Conservation (phyloP, 257 asterid species). For the Solanum pinnatisectum region DNA sequence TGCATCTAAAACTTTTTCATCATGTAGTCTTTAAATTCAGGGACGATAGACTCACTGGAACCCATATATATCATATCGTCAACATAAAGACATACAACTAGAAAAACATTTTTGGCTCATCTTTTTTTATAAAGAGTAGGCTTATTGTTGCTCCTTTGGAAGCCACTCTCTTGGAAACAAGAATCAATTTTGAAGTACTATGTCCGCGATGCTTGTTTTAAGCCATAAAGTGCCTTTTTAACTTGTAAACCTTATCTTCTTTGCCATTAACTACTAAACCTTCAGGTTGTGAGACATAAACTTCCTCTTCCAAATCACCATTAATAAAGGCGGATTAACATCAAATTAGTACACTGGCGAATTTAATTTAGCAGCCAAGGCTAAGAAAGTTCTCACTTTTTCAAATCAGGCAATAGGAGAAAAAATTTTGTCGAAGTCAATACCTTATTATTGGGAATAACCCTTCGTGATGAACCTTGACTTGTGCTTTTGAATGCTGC, state of each 20-base stretch:
- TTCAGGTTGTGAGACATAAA: too few species aligned
- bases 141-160: background rate
- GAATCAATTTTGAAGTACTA: background rate
- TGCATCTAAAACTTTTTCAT: background rate
- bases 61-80: background rate
- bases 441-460: too few species aligned
- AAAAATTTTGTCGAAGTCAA: too few species aligned
- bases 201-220: background rate
- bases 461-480: too few species aligned
- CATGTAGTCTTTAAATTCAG: background rate
- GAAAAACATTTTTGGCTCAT: background rate
- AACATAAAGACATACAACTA: background rate
- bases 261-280: background rate
- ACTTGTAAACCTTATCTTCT: background rate
- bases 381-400: too few species aligned
- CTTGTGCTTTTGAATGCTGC: too few species aligned
- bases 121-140: background rate
- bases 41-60: background rate
- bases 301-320: too few species aligned
- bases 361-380: too few species aligned
- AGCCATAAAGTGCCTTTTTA: background rate
- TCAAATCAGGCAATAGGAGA: too few species aligned
- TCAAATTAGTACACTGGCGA: too few species aligned
- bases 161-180: background rate
- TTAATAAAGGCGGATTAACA: too few species aligned